Evolutionary conservation across 495 filamentous ascomycete species (phyloP).

Genomic region (Penicillium nucicola): DNA sequence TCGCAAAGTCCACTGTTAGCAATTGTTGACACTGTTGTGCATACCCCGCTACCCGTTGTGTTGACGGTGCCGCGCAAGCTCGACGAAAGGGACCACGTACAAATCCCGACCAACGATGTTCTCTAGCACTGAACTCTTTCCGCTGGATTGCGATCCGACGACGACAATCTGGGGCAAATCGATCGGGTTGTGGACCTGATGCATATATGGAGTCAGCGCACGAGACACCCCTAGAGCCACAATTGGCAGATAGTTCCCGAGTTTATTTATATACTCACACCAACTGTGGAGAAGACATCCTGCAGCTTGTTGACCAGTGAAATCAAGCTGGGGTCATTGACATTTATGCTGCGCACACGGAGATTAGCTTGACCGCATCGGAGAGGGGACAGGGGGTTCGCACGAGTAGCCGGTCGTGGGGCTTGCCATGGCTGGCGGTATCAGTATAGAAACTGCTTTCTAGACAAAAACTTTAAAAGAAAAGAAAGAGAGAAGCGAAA

Average conservation of each 20-base stretch:
- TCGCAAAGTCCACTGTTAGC: slow-evolving; percentile 20
- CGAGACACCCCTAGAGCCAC: slow-evolving; percentile 5
- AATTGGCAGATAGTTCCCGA: background rate
- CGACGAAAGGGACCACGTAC: slow-evolving; percentile 51
- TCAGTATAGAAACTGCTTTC: slow-evolving; percentile 16
- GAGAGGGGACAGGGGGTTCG: slow-evolving; percentile 29
- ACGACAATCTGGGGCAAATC: slow-evolving; percentile 98
- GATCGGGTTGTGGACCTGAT: slow-evolving; percentile 92
- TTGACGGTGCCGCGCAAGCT: slow-evolving; percentile 3
- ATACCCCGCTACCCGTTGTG: slow-evolving; percentile 13
- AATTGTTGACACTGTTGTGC: slow-evolving; percentile 15
- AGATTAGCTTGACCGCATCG: slow-evolving; percentile 30
- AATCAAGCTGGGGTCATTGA: slow-evolving; percentile 76
- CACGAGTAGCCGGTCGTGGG: slow-evolving; percentile 47
- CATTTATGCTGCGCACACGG: slow-evolving; percentile 61
- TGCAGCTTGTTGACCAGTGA: slow-evolving; percentile 99
- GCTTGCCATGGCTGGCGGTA: slow-evolving; percentile 47
- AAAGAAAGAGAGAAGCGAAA: slow-evolving; percentile 7
- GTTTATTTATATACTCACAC: slow-evolving; percentile 57
- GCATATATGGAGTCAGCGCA: slow-evolving; percentile 31
- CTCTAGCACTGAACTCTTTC: slow-evolving; percentile 99
- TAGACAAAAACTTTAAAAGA: slow-evolving; percentile 3
- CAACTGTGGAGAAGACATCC: slow-evolving; percentile 98
- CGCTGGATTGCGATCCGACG: slow-evolving; percentile 97
- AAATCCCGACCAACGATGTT: slow-evolving; percentile 99